These are phyloP conservation scores for Cyclotella sp. DNA, from an alignment of 108 stramenopile genomes.

Conservation along the genomic window DNA sequence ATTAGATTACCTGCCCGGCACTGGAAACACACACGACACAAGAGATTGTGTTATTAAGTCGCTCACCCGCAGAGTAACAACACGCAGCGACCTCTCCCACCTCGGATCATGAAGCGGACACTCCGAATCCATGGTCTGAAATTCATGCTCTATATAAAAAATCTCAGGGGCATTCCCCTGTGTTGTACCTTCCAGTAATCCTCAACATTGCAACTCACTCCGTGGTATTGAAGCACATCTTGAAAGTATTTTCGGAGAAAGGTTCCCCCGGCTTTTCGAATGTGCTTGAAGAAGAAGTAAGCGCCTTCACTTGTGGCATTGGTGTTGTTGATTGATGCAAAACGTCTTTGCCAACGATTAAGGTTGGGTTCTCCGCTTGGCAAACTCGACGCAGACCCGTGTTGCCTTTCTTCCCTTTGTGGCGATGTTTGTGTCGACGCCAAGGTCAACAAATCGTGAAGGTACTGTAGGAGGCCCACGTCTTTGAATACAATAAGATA, in stretches of 20 bases:
- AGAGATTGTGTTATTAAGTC: background rate
- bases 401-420: background rate
- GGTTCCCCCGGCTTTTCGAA: conserved; percentile 44
- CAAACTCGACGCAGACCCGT: background rate
- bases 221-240: conserved; percentile 29
- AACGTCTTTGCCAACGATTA: conserved; percentile 22
- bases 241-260: conserved; percentile 25
- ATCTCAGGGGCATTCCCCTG: background rate
- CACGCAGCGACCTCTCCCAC: conserved; percentile 29
- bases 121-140: conserved; percentile 33
- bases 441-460: background rate
- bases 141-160: conserved; percentile 40
- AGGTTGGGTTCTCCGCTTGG: conserved; percentile 3
- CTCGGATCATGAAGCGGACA: conserved; percentile 27
- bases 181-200: background rate
- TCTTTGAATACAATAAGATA: background rate
- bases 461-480: background rate
- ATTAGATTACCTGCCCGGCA: too few relatives aligned
- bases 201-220: conserved; percentile 1
- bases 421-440: background rate
- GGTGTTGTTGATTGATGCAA: background rate
- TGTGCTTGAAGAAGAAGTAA: conserved; percentile 43
- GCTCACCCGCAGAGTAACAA: conserved; percentile 28
- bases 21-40: too few relatives aligned
- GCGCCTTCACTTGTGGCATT: background rate